Evolutionary conservation across 139 green algal species (phyloP).

Genomic region (Tetraselmis chui): DNA sequence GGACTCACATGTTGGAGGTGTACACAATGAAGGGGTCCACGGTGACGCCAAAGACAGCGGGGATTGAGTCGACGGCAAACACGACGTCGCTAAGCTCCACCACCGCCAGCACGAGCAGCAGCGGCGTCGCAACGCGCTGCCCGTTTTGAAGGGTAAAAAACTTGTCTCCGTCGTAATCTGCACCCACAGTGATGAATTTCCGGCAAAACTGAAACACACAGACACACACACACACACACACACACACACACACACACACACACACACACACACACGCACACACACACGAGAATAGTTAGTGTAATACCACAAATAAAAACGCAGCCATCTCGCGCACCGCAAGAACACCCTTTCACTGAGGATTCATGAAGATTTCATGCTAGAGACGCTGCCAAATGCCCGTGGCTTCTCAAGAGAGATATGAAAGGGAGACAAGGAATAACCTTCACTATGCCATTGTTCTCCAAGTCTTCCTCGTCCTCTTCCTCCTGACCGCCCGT

Average conservation of each 20-base stretch:
- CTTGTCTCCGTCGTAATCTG: conserved; percentile 79
- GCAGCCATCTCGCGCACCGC: too few relatives aligned
- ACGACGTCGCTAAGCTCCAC: conserved; percentile 91
- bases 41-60: conserved; percentile 88
- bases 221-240: too few relatives aligned
- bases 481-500: conserved; percentile 43
- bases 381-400: too few relatives aligned
- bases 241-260: too few relatives aligned
- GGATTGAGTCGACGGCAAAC: conserved; percentile 94
- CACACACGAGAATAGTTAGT: too few relatives aligned
- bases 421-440: background rate
- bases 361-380: too few relatives aligned
- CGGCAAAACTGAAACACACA: conserved; percentile 14
- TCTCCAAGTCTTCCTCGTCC: conserved; percentile 63
- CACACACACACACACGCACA: too few relatives aligned
- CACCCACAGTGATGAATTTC: conserved; percentile 53
- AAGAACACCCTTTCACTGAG: too few relatives aligned
- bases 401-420: background rate
- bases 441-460: conserved; percentile 72
- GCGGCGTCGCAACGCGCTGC: conserved; percentile 64
- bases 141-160: conserved; percentile 76
- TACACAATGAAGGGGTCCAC: conserved; percentile 97
- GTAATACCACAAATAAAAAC: too few relatives aligned
- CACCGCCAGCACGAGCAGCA: conserved; percentile 86
- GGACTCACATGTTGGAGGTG: conserved; percentile 75